Evolutionary conservation across 2,329 filamentous ascomycete genomes (phyloP).

Genomic region (Sphaerulina musiva): DNA sequence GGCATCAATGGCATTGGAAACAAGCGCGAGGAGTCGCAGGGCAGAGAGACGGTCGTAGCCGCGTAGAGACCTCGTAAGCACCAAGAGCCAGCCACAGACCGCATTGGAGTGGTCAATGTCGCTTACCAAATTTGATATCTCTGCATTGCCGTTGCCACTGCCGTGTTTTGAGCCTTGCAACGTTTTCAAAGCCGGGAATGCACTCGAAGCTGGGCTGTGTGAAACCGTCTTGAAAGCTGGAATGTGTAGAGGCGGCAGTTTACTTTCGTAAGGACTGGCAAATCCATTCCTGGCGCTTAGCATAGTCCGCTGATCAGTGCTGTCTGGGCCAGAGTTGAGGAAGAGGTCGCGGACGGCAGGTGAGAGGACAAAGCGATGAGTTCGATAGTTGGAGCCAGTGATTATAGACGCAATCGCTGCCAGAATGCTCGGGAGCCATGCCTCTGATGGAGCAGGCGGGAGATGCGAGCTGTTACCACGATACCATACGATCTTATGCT

Average conservation of each 20-base stretch:
- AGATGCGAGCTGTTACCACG: constrained; percentile 22
- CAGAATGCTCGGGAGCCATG: constrained; percentile 61
- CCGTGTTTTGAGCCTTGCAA: constrained; percentile 23
- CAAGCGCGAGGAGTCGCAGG: constrained; percentile 36
- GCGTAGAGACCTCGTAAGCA: constrained; percentile 39
- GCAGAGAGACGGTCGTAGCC: constrained; percentile 39
- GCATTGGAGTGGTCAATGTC: constrained; percentile 43
- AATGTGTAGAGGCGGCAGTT: constrained; percentile 37
- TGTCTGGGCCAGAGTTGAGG: constrained; percentile 15
- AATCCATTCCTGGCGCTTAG: constrained; percentile 26
- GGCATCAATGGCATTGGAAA: constrained; percentile 32
- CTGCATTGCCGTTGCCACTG: constrained; percentile 8
- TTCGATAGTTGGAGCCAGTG: constrained; percentile 69
- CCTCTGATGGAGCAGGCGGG: constrained; percentile 51
- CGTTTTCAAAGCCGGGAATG: constrained; percentile 40
- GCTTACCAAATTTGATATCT: constrained; percentile 14
- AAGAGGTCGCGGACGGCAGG: constrained; percentile 44
- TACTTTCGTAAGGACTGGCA: constrained; percentile 19
- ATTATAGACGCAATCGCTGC: constrained; percentile 73
- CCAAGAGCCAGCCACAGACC: constrained; percentile 44
- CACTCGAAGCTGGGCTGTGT: constrained; percentile 34
- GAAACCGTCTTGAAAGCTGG: constrained; percentile 34
- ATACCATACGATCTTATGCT: constrained; percentile 24
- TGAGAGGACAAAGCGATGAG: constrained; percentile 49
- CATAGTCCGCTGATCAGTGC: constrained; percentile 22